Conservation (phyloP, 768 basidiomycete genomes). For the Neoboletus magnificus region DNA sequence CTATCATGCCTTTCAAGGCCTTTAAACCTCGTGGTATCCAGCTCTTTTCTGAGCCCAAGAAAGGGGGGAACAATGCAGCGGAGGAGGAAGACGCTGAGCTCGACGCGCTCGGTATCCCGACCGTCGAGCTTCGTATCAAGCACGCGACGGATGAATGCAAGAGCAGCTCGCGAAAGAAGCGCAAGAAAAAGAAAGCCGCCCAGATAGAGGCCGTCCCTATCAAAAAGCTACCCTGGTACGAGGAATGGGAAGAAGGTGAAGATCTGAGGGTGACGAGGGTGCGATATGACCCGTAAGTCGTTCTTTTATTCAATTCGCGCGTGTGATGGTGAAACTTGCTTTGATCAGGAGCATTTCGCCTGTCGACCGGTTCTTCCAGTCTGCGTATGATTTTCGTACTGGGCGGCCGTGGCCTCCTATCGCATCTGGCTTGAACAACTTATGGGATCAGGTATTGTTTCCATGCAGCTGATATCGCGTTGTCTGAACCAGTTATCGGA, state of each 20-base stretch:
- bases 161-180: conserved; percentile 51
- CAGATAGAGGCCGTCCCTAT: conserved; percentile 13
- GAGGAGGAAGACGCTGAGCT: conserved; percentile 50
- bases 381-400: conserved; percentile 53
- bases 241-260: conserved; percentile 69
- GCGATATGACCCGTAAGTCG: conserved; percentile 50
- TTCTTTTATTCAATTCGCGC: background rate
- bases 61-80: conserved; percentile 27
- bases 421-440: conserved; percentile 32
- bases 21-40: conserved; percentile 60
- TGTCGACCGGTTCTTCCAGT: conserved; percentile 57
- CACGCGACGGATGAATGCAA: conserved; percentile 58
- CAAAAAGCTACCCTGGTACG: conserved; percentile 53
- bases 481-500: conserved; percentile 5
- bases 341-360: conserved; percentile 39
- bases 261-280: conserved; percentile 38
- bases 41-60: conserved; percentile 41
- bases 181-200: conserved; percentile 37
- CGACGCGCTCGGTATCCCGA: conserved; percentile 66
- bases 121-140: conserved; percentile 49
- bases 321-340: background rate
- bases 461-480: background rate
- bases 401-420: conserved; percentile 39
- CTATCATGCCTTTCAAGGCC: conserved; percentile 51
- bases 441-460: conserved; percentile 63